A percentile compares a stretch with the other conserved stretches of the same genome.
phyloP scores from a whole-genome alignment of 129 eudicot genomes.

The Centrapalus pauciflorus region DNA sequence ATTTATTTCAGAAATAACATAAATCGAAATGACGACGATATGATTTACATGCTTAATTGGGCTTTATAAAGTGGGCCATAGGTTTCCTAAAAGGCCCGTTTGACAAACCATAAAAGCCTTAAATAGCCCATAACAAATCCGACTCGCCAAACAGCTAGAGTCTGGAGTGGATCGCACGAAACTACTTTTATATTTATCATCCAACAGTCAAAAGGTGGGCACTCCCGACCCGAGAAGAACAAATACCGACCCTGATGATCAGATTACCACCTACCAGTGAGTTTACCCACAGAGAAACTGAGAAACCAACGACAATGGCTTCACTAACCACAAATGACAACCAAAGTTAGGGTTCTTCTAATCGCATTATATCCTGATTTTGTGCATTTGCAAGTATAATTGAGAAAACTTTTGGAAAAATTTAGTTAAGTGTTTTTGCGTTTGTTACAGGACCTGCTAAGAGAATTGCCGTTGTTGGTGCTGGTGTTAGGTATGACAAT shows the following conservation, averaged over 20 bases:
- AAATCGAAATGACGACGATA: too few species aligned
- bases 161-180: background rate
- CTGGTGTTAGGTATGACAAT: conserved; percentile 72
- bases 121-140: background rate
- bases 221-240: background rate
- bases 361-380: background rate
- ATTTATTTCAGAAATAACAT: too few species aligned
- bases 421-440: background rate
- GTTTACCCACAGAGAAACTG: conserved; percentile 15
- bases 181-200: too few species aligned
- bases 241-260: background rate
- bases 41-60: too few species aligned
- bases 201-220: too few species aligned
- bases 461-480: conserved; percentile 94
- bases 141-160: background rate
- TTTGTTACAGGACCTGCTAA: conserved; percentile 45
- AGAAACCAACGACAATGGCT: conserved; percentile 18
- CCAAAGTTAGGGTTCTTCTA: conserved; percentile 25
- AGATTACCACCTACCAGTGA: conserved; percentile 11
- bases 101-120: too few species aligned
- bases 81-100: too few species aligned
- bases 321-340: conserved; percentile 23
- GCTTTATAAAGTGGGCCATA: too few species aligned
- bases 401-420: background rate
- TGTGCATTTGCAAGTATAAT: conserved; percentile 1